Evolutionary conservation across 805 yeast species (phyloP).

Genomic region (Grigorovia humatica): DNA sequence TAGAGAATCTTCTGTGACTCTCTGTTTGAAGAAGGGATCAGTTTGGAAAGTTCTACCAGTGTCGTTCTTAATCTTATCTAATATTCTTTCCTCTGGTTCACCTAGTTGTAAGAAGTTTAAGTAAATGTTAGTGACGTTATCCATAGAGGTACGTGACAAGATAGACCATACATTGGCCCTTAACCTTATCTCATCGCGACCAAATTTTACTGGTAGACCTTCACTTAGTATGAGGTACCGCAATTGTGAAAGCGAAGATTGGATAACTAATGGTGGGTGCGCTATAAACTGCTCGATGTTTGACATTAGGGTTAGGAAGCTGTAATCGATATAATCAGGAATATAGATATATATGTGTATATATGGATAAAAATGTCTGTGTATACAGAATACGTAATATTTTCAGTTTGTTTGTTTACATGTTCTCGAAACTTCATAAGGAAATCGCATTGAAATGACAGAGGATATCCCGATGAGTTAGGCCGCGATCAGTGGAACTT

Average conservation of each 20-base stretch:
- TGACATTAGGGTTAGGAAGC: not conserved
- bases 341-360: not conserved
- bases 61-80: constrained; percentile 66
- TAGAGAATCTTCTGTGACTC: constrained; percentile 60
- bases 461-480: too few species aligned
- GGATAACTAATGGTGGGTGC: constrained; percentile 19
- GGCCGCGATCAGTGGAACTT: constrained; percentile 53
- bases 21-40: constrained; percentile 50
- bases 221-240: constrained; percentile 18
- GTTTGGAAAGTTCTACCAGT: constrained; percentile 78
- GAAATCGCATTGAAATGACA: too few species aligned
- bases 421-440: too few species aligned
- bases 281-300: constrained; percentile 16
- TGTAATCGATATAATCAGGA: not conserved
- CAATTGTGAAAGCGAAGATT: constrained; percentile 20
- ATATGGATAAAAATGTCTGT: not conserved
- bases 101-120: constrained; percentile 43
- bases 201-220: constrained; percentile 8
- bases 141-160: constrained; percentile 51
- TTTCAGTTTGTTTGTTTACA: too few species aligned
- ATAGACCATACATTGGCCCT: constrained; percentile 76
- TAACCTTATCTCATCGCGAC: constrained; percentile 13
- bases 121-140: constrained; percentile 44
- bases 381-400: too few species aligned
- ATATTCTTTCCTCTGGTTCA: constrained; percentile 43